These are phyloP conservation scores for Xylariaceae sp. DNA, from an alignment of 2,329 filamentous ascomycete species.

Conservation along the genomic window DNA sequence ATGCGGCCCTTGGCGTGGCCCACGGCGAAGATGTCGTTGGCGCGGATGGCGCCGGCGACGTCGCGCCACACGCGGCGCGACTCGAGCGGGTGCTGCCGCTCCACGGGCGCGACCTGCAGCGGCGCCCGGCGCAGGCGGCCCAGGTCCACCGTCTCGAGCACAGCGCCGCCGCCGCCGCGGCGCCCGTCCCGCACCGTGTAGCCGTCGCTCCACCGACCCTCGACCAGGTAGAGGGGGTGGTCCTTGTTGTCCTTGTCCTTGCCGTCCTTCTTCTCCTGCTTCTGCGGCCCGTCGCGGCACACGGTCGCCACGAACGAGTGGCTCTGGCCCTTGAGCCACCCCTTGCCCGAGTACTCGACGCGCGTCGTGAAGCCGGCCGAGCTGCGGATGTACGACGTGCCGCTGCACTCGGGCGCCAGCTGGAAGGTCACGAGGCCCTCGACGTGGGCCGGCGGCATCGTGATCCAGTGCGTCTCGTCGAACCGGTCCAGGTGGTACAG, in stretches of 20 bases:
- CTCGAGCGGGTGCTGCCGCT: constrained; percentile 80
- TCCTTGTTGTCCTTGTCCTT: no score
- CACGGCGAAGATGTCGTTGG: constrained; percentile 77
- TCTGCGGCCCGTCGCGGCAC: constrained; percentile 63
- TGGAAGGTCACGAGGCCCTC: constrained; percentile 82
- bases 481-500: constrained; percentile 55
- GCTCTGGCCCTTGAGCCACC: constrained; percentile 94
- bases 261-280: no score
- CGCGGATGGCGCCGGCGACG: constrained; percentile 72
- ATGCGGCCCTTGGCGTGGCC: constrained; percentile 78
- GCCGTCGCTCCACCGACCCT: constrained; percentile 82
- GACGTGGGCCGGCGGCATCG: constrained; percentile 83
- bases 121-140: constrained; percentile 52
- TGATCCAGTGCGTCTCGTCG: constrained; percentile 64
- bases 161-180: constrained; percentile 43
- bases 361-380: constrained; percentile 81
- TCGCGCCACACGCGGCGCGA: constrained; percentile 81
- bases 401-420: constrained; percentile 87
- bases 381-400: constrained; percentile 75
- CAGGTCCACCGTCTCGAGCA: constrained; percentile 55
- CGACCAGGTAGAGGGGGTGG: constrained; percentile 69
- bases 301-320: constrained; percentile 76
- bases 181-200: constrained; percentile 63
- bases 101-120: constrained; percentile 63
- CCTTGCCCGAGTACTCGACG: constrained; percentile 88